Conservation (phyloP, 1,139 yeast genomes). For the Pichia terricola region DNA sequence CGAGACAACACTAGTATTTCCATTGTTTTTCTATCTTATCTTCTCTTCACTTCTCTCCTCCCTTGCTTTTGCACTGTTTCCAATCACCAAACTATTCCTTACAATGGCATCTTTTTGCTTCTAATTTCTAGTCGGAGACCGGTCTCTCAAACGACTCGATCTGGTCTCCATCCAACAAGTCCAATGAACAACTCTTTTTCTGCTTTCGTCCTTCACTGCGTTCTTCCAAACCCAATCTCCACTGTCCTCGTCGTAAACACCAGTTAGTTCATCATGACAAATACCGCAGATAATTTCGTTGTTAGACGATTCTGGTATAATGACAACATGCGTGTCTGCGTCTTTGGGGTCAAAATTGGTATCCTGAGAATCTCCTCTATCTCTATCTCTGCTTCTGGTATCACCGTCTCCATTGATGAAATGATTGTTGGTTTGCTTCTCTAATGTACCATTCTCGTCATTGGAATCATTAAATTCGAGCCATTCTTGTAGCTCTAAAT, state of each 20-base stretch:
- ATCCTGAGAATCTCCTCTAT: conserved; percentile 12
- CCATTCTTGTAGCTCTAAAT: conserved; percentile 68
- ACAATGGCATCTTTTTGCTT: too few relatives aligned
- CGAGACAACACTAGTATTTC: too few relatives aligned
- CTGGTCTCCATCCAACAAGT: conserved; percentile 68
- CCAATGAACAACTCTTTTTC: conserved; percentile 60
- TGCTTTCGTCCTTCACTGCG: conserved; percentile 45
- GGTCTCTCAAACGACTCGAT: conserved; percentile 18
- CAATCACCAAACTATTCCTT: too few relatives aligned
- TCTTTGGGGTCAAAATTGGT: conserved; percentile 21
- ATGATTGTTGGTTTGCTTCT: conserved; percentile 3
- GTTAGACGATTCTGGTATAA: conserved; percentile 65
- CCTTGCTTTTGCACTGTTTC: too few relatives aligned
- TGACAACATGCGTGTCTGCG: conserved; percentile 35
- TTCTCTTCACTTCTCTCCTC: too few relatives aligned
- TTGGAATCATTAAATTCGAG: conserved; percentile 53
- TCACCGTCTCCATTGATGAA: not conserved
- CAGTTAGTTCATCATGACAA: conserved; percentile 74
- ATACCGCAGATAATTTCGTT: conserved; percentile 74
- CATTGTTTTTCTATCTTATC: too few relatives aligned
- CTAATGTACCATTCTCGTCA: conserved; percentile 21
- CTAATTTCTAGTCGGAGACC: conserved; percentile 16
- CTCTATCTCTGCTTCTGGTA: conserved; percentile 5
- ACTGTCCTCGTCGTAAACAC: conserved; percentile 75
- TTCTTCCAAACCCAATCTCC: conserved; percentile 97